Evolutionary conservation across 208 protist genomes (phyloP), one percentile per base, ranked within the genome.

Genomic region (Phytomonas francai): DNA sequence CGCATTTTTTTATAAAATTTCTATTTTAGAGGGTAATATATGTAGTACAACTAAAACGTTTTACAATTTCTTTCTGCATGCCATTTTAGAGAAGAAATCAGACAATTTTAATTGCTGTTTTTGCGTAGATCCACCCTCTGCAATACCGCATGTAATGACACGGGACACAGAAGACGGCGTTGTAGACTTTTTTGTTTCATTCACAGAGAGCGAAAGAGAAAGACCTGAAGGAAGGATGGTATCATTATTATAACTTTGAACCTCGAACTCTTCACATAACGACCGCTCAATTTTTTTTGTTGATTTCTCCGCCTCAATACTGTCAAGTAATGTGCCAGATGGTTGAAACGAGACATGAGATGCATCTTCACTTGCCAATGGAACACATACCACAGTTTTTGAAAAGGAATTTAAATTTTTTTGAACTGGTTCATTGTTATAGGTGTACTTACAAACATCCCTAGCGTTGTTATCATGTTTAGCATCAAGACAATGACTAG

Each of bases 81-180:
- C 78, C 89, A 94, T 91, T 56, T 85, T 89, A 28, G 77, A 67
- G 60, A 95, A 95, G 67, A 95, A 95, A 67, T 95, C 86, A 0
- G 86, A 88, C 32, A 94, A 63, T 58, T 86, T 92, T 81, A 85
- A 88, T 69, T 94, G 89, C 63, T 79, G 64, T n/a, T 8, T 58
- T 27, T 16, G 9, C 27, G 49, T 57, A 5, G 67, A 14, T 30
- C 3, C 49, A 3, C 39, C 2, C 2, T 49, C 39, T 6, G 39
- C 4, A 49, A 49, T 12, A 49, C 14, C 16, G 14, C 39, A 49
- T 19, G 39, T 22, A 49, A 3, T 49, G 14, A 19, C 14, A 3
- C 16, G 6, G 39, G 39, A 49, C 12, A 49, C 6, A 19, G 12
- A 49, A 6, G 39, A 49, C 16, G 39, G 14, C 16, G 39, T 49